These are phyloP conservation scores for Pichia cactophila DNA, from an alignment of 1,139 yeast genomes.

Conservation along the genomic window DNA sequence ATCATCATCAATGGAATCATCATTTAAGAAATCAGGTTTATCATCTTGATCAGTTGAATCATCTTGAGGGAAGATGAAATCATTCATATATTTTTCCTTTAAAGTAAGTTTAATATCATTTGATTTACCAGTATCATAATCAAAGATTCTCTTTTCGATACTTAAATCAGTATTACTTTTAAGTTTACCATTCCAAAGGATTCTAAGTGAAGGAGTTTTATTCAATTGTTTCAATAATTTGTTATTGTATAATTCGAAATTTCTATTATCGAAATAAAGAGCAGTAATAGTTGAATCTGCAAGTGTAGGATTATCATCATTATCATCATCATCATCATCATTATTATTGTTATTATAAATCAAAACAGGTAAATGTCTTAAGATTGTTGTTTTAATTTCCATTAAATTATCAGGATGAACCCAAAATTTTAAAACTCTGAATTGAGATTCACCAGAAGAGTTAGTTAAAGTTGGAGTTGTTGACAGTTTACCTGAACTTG, in stretches of 20 bases:
- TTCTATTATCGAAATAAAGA: slow-evolving; percentile 77
- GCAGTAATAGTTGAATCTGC: slow-evolving; percentile 80
- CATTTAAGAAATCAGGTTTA: slow-evolving; percentile 1
- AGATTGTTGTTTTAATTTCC: slow-evolving; percentile 92
- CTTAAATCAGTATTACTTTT: slow-evolving; percentile 67
- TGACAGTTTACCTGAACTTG: slow-evolving; percentile 28
- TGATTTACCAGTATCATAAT: slow-evolving; percentile 50
- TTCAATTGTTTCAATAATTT: slow-evolving; percentile 67
- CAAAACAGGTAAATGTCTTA: slow-evolving; percentile 88
- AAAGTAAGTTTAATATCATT: slow-evolving; percentile 52
- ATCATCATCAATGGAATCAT: slow-evolving; percentile 15
- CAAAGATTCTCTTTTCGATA: slow-evolving; percentile 68
- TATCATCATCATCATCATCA: slow-evolving; percentile 28
- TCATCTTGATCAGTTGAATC: slow-evolving; percentile 1
- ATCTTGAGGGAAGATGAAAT: slow-evolving; percentile 35
- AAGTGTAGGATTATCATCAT: slow-evolving; percentile 30
- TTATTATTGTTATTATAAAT: slow-evolving; percentile 51
- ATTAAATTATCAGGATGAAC: slow-evolving; percentile 90
- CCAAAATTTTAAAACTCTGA: slow-evolving; percentile 87
- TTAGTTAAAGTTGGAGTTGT: slow-evolving; percentile 26
- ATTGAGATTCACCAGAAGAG: slow-evolving; percentile 39
- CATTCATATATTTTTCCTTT: slow-evolving; percentile 73
- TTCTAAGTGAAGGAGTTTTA: slow-evolving; percentile 68
- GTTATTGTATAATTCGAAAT: slow-evolving; percentile 79
- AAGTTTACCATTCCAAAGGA: slow-evolving; percentile 87